Evolutionary conservation across 768 basidiomycete genomes (phyloP), one percentile per base, ranked within the genome.

Genomic region (Paxillus rubicundulus): DNA sequence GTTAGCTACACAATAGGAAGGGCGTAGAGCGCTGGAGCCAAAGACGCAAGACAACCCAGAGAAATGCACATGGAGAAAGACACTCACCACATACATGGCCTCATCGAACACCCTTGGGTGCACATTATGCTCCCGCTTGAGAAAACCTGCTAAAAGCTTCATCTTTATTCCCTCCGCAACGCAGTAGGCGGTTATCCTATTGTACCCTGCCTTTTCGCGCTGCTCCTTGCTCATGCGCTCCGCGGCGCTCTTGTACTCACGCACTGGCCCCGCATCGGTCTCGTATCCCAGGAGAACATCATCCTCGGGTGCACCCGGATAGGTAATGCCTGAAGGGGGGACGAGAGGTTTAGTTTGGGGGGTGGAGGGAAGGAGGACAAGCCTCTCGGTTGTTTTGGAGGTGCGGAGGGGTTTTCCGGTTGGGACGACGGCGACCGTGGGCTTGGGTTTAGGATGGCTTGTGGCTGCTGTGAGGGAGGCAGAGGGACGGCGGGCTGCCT

Each of bases 121-220:
- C 10, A 95, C 93, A 49, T 94, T 96, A 66, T 98, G 95, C 64
- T 98, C 95, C 47, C 95, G 76, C 70, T 95, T 96, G 65, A 97
- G 65, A 63, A 94, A 96, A 2, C 86, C 84, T 10, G 87, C 84
- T 18, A 97, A 71, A 0, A 89, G 71, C 67, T 92, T 94, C 81
- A 90, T 87, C 64, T 85, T 84, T 68, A 95, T 86, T 7, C 80
- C 81, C 59, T 95, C 92, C 7, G 90, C 89, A 6, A 93, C 77
- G 57, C 88, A 95, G 67, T 95, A 98, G 3, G 92, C 92, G 0
- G 94, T 93, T 49, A 96, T 80, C 28, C 93, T 78, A 53, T 83
- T 86, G 67, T 82, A 87, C 1, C 90, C 89, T 10, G 87, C 87
- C 53, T 84, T 79, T 62, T 93, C 82, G 49, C 95, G 73, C 71